Evolutionary conservation across 2,329 filamentous ascomycete genomes (phyloP).

Genomic region (Orbilia oligospora): DNA sequence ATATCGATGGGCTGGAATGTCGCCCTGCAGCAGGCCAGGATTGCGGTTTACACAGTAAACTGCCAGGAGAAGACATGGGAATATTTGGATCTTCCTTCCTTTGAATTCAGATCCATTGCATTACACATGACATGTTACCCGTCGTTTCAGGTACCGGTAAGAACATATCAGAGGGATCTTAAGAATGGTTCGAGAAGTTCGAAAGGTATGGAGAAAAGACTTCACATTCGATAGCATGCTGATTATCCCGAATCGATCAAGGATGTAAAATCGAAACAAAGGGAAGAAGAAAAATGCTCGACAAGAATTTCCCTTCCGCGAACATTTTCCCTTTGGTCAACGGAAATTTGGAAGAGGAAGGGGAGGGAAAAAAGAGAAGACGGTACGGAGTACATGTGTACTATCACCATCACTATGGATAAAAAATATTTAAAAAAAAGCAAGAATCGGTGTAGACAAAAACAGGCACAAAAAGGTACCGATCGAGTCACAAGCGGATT

Average conservation of each 20-base stretch:
- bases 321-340: constrained; percentile 10
- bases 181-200: constrained; percentile 30
- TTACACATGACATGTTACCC: constrained; percentile 15
- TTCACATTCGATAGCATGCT: constrained; percentile 11
- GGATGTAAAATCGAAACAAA: neutral
- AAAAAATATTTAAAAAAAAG: constrained; percentile 15
- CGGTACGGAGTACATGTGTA: constrained; percentile 5
- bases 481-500: constrained; percentile 20
- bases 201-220: constrained; percentile 19
- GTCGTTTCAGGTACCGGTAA: constrained; percentile 28
- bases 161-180: constrained; percentile 21
- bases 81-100: neutral
- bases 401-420: too few species aligned
- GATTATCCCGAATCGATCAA: neutral
- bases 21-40: constrained; percentile 14
- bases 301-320: constrained; percentile 26
- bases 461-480: constrained; percentile 10
- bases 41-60: neutral
- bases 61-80: constrained; percentile 3
- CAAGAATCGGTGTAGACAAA: neutral
- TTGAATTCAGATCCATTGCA: constrained; percentile 20
- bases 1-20: constrained; percentile 16
- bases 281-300: neutral
- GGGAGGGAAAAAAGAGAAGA: neutral
- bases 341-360: constrained; percentile 17